Base-by-base conservation (phyloP, 495 filamentous ascomycete species). In the Aspergillus hancockii region DNA sequence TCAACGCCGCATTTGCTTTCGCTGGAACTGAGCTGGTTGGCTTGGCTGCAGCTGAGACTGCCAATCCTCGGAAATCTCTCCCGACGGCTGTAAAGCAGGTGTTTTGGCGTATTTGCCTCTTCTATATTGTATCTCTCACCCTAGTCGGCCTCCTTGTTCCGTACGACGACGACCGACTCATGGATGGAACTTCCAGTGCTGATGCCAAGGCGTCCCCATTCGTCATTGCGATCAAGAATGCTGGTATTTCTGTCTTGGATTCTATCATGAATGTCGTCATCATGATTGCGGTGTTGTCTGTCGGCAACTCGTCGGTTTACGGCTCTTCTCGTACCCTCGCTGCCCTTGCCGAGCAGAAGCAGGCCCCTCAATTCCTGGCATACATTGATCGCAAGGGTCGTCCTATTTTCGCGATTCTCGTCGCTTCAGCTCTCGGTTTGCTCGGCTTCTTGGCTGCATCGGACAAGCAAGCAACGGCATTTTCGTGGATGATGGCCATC, bases 21-120 rank as follows among this genome's bases (percentile, higher is more conserved):
- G 84, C 91, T 5, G 93, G 93, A 45, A 97, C 92, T 12, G 93
- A 98, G 68, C 76, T 97, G n/a, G 92, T 97, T 53, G 93, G 92
- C 54, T 82, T 97, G 34, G 91, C 92, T 28, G 91, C 91, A 40
- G 92, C 92, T 40, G 92, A 97, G 68, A 92, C 91, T 2, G 85
- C 83, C 5, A 95, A 95, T 69, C 92, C 92, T 10, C 85, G 91
- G 59, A 95, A 93, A 66, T 89, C 89, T 14, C 82, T 97, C 7
- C 92, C 92, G 0, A 89, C 87, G 0, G 92, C 92, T 45, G 85
- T 93, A 66, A 95, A 95, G 71, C 92, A 97, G 72, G 92, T 97
- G 36, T 97, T 97, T 74, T 97, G 92, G 92, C 88, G 92, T 67
- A 97, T 97, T 71, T 85, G 85, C 16, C 81, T 97, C 41, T 93